These are phyloP conservation scores for Smittium mucronatum DNA, from an alignment of 371 early-diverging fungal species.

Conservation along the genomic window DNA sequence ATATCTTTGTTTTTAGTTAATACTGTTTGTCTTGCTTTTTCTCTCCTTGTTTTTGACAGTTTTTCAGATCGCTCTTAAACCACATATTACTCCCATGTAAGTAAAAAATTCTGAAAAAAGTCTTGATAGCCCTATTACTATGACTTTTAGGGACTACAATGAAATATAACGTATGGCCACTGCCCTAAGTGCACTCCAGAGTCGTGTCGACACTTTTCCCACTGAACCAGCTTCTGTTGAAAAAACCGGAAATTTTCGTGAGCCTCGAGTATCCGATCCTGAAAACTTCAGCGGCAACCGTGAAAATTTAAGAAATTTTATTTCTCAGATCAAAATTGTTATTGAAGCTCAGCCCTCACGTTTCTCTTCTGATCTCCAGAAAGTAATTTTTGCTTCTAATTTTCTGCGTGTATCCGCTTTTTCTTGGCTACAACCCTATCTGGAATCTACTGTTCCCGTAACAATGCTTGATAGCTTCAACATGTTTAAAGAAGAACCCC, in stretches of 20 bases:
- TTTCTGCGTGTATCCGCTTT: conserved; percentile 11
- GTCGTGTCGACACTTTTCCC: conserved; percentile 7
- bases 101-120: neutral
- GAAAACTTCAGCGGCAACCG: conserved; percentile 13
- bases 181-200: neutral
- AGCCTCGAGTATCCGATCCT: conserved; percentile 12
- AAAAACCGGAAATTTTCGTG: conserved; percentile 4
- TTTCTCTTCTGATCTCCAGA: neutral
- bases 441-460: conserved; percentile 2
- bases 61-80: conserved; percentile 4
- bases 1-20: neutral
- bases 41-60: neutral
- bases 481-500: neutral
- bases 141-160: conserved; percentile 11
- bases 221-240: neutral
- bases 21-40: neutral
- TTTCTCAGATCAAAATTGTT: conserved; percentile 9
- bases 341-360: conserved; percentile 7
- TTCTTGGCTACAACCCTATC: conserved; percentile 13
- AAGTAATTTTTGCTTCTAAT: conserved; percentile 12
- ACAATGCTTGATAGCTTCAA: neutral
- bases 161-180: conserved; percentile 10
- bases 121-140: conserved; percentile 9
- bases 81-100: neutral
- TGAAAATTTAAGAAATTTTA: conserved; percentile 5